These are phyloP conservation scores for Clitocybe nebularis DNA, from an alignment of 1,284 basidiomycete species.

Conservation along the genomic window DNA sequence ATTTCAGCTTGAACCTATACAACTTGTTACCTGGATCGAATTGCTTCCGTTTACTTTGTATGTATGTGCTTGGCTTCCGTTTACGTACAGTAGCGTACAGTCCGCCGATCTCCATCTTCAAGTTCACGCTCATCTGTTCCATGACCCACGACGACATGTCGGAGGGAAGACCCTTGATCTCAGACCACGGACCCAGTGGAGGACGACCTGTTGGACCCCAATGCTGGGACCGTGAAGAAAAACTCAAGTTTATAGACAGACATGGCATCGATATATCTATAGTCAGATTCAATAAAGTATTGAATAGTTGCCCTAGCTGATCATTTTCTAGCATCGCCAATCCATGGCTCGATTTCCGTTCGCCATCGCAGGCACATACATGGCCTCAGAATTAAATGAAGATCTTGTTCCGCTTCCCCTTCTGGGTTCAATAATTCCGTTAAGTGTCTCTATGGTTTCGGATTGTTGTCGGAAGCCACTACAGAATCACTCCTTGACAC, in stretches of 20 bases:
- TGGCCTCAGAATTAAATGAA: slow-evolving; percentile 68
- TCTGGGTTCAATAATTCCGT: slow-evolving; percentile 32
- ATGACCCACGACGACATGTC: slow-evolving; percentile 35
- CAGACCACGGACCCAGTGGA: slow-evolving; percentile 73
- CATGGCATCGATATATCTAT: slow-evolving; percentile 72
- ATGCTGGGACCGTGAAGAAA: slow-evolving; percentile 80
- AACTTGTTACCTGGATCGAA: neutral
- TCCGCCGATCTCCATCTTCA: no score
- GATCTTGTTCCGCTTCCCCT: slow-evolving; percentile 69
- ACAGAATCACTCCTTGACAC: slow-evolving; percentile 53
- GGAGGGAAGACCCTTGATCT: slow-evolving; percentile 69
- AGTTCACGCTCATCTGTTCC: slow-evolving; percentile 67
- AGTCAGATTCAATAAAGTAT: slow-evolving; percentile 43
- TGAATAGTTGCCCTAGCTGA: neutral
- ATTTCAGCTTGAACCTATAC: neutral
- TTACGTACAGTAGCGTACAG: no score
- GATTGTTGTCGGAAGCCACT: slow-evolving; percentile 67
- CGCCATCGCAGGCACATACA: slow-evolving; percentile 57
- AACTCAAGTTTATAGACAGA: slow-evolving; percentile 73
- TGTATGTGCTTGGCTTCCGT: slow-evolving; percentile 1
- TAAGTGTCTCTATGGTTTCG: slow-evolving; percentile 76
- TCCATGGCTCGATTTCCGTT: slow-evolving; percentile 84
- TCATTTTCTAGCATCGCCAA: slow-evolving; percentile 59
- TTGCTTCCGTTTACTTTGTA: slow-evolving; percentile 1
- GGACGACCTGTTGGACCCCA: slow-evolving; percentile 58